phyloP scores from a whole-genome alignment of 352 stramenopile species.

The Globisporangium barbulae region DNA sequence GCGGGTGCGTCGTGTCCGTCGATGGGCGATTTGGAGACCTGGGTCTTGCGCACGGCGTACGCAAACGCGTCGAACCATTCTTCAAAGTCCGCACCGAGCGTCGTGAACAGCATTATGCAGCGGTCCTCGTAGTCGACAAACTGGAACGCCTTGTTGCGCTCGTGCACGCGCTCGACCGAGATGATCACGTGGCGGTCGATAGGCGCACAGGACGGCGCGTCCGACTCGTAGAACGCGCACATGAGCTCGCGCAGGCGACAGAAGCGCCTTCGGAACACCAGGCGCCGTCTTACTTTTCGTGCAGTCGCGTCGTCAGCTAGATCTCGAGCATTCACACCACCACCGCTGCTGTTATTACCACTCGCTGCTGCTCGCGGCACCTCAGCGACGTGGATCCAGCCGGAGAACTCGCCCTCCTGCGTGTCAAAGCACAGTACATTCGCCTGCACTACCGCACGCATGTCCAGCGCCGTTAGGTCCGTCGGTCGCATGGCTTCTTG shows the following conservation, averaged over 20 bases:
- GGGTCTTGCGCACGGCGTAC: conserved; percentile 28
- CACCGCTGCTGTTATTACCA: not conserved
- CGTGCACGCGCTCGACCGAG: conserved; percentile 28
- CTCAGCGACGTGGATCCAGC: conserved; percentile 34
- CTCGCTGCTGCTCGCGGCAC: not conserved
- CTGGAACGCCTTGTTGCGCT: conserved; percentile 48
- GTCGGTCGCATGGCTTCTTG: conserved; percentile 23
- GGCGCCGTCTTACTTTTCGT: not conserved
- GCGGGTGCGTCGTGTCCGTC: not conserved
- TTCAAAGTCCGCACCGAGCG: conserved; percentile 42
- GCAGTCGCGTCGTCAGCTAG: not conserved
- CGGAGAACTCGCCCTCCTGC: conserved; percentile 27
- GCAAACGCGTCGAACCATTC: conserved; percentile 41
- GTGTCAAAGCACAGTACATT: conserved; percentile 21
- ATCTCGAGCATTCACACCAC: not conserved
- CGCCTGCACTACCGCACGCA: conserved; percentile 18
- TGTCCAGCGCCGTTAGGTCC: conserved; percentile 29
- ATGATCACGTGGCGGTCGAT: conserved; percentile 40
- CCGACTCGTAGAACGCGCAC: conserved; percentile 37
- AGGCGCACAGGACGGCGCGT: conserved; percentile 15
- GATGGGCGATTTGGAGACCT: conserved; percentile 26
- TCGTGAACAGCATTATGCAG: conserved; percentile 35
- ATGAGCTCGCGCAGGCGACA: conserved; percentile 40
- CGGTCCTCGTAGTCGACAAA: conserved; percentile 46
- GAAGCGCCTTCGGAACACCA: conserved; percentile 29